Evolutionary conservation across 176 grass and related monocot species (phyloP), one percentile per base, ranked within the genome.

Genomic region (Oryza meridionalis): DNA sequence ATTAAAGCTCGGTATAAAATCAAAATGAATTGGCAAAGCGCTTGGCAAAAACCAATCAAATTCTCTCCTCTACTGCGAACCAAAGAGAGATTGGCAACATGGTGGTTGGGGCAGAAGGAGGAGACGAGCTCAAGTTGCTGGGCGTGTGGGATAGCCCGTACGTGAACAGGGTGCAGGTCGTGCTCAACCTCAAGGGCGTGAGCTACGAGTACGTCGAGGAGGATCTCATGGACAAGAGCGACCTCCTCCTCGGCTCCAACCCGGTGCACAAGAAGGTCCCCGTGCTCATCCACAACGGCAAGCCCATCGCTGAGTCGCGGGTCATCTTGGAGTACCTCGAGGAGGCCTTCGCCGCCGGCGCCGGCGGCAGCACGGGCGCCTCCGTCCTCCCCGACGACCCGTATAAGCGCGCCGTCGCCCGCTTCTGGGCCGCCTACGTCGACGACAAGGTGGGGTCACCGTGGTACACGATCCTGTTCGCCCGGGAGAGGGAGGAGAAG

Each of bases 281-380:
- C 11, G 88, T 93, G 68, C 80, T 96, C 61, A 84, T 96, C 84
- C 94, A 96, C 86, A 44, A 50, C 26, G 86, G 81, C 55, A 87
- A 32, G 67, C 73, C 84, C 15, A 6, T 93, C 53, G n/a, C 38
- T 4, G 89, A 93, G 80, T 97, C 91, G 1, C 70, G 73, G 68
- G 25, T 93, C 73, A 91, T 97, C 55, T 10, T 96, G 0, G 62
- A 93, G 78, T 96, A 96, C 73, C 45, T 96, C 49, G 91, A 96
- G 6, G 94, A 96, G 70, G 90, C 25, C 12, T 91, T 82, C 58
- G 7, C 22, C 31, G 27, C 29, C 29, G 29, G 29, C 29, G 29
- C 29, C 29, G 29, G 29, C 29, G 2, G 33, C 38, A 1, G 33
- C 22, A 46, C 24, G 8, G 32, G 78, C 31, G 78, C 74, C 6